Base-by-base conservation (phyloP, 1,284 basidiomycete species). In the Cerioporus squamosus region DNA sequence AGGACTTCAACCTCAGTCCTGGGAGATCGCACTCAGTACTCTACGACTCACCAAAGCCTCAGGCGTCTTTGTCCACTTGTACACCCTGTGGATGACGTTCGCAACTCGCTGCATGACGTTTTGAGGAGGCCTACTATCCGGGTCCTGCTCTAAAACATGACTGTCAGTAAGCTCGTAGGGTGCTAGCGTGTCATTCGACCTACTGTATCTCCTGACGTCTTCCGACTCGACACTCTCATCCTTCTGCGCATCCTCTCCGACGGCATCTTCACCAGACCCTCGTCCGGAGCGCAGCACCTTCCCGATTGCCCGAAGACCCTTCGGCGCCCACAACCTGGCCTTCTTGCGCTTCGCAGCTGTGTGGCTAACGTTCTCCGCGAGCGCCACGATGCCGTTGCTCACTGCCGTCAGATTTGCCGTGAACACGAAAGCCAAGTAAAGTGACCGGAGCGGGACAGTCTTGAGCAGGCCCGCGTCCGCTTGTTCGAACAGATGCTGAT, bases 251-350 rank as follows among this genome's bases (percentile, higher is more conserved):
- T 77, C 77, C 39, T 80, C 76, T 4, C 75, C 77, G 46, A 75
- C 74, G 10, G 63, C 70, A 44, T 68, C 69, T 29, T 74, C 71
- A 22, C 60, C 71, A 20, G 61, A 63, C 20, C 67, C 69, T 5
- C 64, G 65, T 26, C 66, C 63, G 42, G 66, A 68, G 17, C 67
- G 68, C 5, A 78, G 51, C 31, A 76, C 62, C 55, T 75, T 76
- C 53, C 77, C 77, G 0, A 84, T 65, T 51, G 74, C 69, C 55
- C 84, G 65, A 40, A 84, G 56, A 14, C 78, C 78, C 50, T 75
- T 81, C 23, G 84, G 84, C 26, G 77, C 78, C 84, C 83, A 85
- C 45, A 86, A 59, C 51, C 79, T 68, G 55, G 77, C 78, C 44
- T 61, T 60, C 48, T 63, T 69, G 9, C 81, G 71, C 59, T 79